Evolutionary conservation across 257 asterid species (phyloP).

Genomic region (Scutellaria baicalensis): DNA sequence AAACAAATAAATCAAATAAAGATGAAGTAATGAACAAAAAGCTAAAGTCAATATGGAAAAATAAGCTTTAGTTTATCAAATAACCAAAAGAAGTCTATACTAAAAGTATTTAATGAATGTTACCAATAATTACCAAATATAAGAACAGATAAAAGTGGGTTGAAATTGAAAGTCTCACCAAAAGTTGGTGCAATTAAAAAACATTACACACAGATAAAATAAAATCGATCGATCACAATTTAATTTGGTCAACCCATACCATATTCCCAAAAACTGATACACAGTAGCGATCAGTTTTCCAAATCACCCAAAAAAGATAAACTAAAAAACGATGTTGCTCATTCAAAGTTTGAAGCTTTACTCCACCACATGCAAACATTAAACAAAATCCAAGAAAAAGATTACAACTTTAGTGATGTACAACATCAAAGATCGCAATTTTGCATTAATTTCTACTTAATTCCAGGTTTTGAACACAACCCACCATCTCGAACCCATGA

Average conservation of each 20-base stretch:
- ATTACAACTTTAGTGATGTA: conserved; percentile 23
- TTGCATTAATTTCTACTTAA: conserved; percentile 4
- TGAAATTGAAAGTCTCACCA: background rate
- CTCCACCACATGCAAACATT: conserved; percentile 21
- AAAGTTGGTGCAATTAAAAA: background rate
- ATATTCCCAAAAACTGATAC: background rate
- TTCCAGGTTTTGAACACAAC: conserved; percentile 17
- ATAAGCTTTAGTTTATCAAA: conserved; percentile 35
- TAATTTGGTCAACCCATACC: conserved; percentile 24
- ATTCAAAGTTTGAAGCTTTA: conserved; percentile 1
- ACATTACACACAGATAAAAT: background rate
- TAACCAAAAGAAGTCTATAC: background rate
- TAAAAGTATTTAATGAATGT: background rate
- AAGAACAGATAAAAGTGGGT: background rate
- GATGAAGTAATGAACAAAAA: background rate
- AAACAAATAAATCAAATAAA: background rate
- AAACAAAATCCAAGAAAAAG: conserved; percentile 16
- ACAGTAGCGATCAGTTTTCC: conserved; percentile 1
- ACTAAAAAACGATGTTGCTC: background rate
- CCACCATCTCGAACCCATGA: conserved; percentile 16
- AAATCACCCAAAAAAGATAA: background rate
- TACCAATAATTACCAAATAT: background rate
- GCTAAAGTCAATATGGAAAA: background rate
- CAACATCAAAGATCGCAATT: conserved; percentile 14
- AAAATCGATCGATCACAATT: background rate